A percentile compares a stretch with the other conserved stretches of the same genome.
These are phyloP conservation scores for Curvularia verruculosa DNA, from an alignment of 2,329 filamentous ascomycete genomes.

Conservation along the genomic window DNA sequence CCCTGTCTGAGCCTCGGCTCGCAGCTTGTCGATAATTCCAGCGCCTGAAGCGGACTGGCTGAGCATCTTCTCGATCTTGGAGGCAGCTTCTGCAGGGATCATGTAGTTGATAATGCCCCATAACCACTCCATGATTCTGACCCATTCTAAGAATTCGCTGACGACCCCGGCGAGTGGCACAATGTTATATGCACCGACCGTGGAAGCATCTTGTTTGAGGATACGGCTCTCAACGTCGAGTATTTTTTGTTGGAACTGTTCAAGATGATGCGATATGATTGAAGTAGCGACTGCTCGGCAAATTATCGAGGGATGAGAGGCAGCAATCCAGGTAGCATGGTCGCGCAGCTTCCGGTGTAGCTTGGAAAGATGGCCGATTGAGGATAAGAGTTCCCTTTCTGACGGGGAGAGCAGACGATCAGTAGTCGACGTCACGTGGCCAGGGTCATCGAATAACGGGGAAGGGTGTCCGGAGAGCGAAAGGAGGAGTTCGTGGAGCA, in stretches of 20 bases:
- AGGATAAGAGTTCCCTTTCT: slow-evolving; percentile 80
- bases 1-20: slow-evolving; percentile 80
- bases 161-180: slow-evolving; percentile 88
- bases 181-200: slow-evolving; percentile 91
- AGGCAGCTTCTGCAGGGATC: slow-evolving; percentile 47
- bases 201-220: slow-evolving; percentile 73
- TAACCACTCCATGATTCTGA: slow-evolving; percentile 82
- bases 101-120: slow-evolving; percentile 76
- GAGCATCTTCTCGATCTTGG: slow-evolving; percentile 19
- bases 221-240: slow-evolving; percentile 83
- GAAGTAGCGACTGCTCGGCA: slow-evolving; percentile 86
- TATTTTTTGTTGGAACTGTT: slow-evolving; percentile 81
- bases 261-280: slow-evolving; percentile 75
- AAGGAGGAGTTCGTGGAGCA: slow-evolving; percentile 99
- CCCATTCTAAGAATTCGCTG: slow-evolving; percentile 86
- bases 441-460: slow-evolving; percentile 70
- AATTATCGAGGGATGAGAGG: slow-evolving; percentile 77
- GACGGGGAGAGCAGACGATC: slow-evolving; percentile 70
- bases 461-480: slow-evolving; percentile 94
- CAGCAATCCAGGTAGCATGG: slow-evolving; percentile 69
- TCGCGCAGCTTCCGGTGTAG: slow-evolving; percentile 75
- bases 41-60: slow-evolving; percentile 65
- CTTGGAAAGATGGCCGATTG: slow-evolving; percentile 76
- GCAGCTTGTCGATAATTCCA: slow-evolving; percentile 75
- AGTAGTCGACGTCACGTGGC: slow-evolving; percentile 47